Evolutionary conservation across 345 rosid genomes (phyloP).

Genomic region (Arabidopsis thaliana): TAIR10.1 NC_003076.8:22114001-22114500

Average conservation of each 20-base stretch:
- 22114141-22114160: slow-evolving; percentile 17
- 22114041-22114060: neutral
- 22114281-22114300: too few relatives aligned
- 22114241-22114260: neutral
- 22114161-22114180: slow-evolving; percentile 3
- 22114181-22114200: neutral
- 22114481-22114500: slow-evolving; percentile 33
- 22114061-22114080: neutral
- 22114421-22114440: neutral
- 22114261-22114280: neutral
- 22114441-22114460: neutral
- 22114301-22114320: neutral
- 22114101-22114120: slow-evolving; percentile 11
- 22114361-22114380: too few relatives aligned
- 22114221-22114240: neutral
- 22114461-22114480: slow-evolving; percentile 23
- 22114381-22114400: neutral
- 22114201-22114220: neutral
- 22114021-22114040: slow-evolving; percentile 10
- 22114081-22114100: slow-evolving; percentile 31
- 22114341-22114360: too few relatives aligned
- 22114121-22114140: slow-evolving; percentile 27
- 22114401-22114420: neutral
- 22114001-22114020: neutral
- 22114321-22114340: neutral